These are phyloP conservation scores for Colletotrichum magnum DNA, from an alignment of 2,329 filamentous ascomycete genomes.

Conservation along the genomic window DNA sequence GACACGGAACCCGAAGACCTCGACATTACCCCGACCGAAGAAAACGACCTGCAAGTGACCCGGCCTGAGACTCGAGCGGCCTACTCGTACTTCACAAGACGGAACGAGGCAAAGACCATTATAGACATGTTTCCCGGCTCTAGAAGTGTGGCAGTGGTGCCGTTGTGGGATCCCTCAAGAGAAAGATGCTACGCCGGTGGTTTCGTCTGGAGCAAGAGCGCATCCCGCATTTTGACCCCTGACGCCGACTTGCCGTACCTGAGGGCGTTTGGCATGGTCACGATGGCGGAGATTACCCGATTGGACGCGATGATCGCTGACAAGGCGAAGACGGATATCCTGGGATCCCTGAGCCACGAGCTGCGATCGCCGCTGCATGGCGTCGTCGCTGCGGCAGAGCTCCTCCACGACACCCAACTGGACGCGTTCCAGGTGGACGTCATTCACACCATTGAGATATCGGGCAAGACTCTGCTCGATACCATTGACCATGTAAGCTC, in stretches of 20 bases:
- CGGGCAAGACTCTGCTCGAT: slow-evolving; percentile 63
- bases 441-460: slow-evolving; percentile 62
- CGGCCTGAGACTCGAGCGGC: slow-evolving; percentile 8
- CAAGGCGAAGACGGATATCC: slow-evolving; percentile 66
- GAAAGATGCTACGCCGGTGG: slow-evolving; percentile 56
- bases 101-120: slow-evolving; percentile 51
- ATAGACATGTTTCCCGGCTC: slow-evolving; percentile 55
- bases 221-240: slow-evolving; percentile 45
- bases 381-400: slow-evolving; percentile 66
- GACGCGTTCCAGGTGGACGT: slow-evolving; percentile 58
- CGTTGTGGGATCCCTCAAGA: slow-evolving; percentile 52
- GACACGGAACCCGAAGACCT: slow-evolving; percentile 44
- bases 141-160: slow-evolving; percentile 52
- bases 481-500: slow-evolving; percentile 62
- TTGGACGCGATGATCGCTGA: slow-evolving; percentile 53
- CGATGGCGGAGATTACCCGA: slow-evolving; percentile 69
- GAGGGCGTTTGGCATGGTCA: slow-evolving; percentile 63
- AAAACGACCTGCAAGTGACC: slow-evolving; percentile 9
- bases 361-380: slow-evolving; percentile 70
- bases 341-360: slow-evolving; percentile 71
- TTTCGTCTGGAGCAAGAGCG: slow-evolving; percentile 56
- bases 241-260: slow-evolving; percentile 53
- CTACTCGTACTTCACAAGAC: slow-evolving; percentile 37
- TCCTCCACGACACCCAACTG: slow-evolving; percentile 62
- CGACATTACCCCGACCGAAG: slow-evolving; percentile 32